Evolutionary conservation across 2,329 filamentous ascomycete genomes (phyloP), one percentile per base, ranked within the genome.

Genomic region (Sporothrix schenckii): DNA sequence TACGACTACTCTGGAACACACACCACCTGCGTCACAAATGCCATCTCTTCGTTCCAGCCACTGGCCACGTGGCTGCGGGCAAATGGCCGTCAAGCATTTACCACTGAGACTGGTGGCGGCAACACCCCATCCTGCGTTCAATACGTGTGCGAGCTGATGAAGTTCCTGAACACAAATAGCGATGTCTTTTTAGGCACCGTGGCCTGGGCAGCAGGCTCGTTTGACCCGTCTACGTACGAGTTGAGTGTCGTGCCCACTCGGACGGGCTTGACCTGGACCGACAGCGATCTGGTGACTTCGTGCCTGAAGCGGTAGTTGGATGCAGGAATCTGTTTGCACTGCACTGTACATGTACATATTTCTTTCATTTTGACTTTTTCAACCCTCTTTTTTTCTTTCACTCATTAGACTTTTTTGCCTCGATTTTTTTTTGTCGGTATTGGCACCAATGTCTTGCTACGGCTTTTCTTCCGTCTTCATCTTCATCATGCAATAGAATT

Each of bases 1-100:
- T 80, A 78, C n/a, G 85, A 88, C 78, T 84, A 85, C 77, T 85
- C 83, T 6, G 87, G 87, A 44, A 85, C 83, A 0, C 79, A 84
- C 73, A 73, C 78, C 2, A 79, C 83, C 66, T 89, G 87, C 77
- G 83, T 83, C 1, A 85, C 82, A 3, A 81, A 88, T 73, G 80
- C 80, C 73, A 73, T 73, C 70, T 68, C 67, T n/a, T 2, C 79
- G 89, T 80, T 80, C 73, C 70, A 73, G 21, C 76, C 77, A 1
- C 76, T 81, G n/a, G 79, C 79, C 11, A 73, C 74, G 50, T 80
- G 77, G 76, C 77, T 81, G 39, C 76, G 79, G 66, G 58, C 70
- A 21, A 76, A 79, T 71, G 73, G 74, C 9, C 76, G 79, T 47
- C 76, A 78, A 73, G 79, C 77, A 7, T 71, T 80, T 49, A 75